Conservation (phyloP, 352 stramenopile genomes). For the Pythium pyrilobum region DNA sequence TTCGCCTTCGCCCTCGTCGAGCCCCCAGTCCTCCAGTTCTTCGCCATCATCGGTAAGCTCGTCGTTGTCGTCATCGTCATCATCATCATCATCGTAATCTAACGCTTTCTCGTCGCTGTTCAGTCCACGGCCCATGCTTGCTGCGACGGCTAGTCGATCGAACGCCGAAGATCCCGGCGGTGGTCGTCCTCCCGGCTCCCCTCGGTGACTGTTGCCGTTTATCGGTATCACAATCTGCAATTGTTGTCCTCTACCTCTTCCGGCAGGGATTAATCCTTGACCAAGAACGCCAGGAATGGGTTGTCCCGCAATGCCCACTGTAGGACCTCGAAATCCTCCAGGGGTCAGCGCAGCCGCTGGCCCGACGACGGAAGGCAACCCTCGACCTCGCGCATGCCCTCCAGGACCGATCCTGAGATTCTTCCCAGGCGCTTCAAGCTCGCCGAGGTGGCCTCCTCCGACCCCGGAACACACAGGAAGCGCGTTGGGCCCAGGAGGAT, state of each 20-base stretch:
- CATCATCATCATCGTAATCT: slow-evolving; percentile 1
- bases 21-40: slow-evolving; percentile 20
- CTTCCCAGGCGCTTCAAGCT: not conserved
- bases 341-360: not conserved
- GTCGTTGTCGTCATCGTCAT: slow-evolving; percentile 20
- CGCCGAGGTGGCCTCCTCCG: not conserved
- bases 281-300: not conserved
- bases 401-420: not conserved
- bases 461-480: not conserved
- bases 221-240: slow-evolving; percentile 12
- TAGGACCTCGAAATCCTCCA: slow-evolving; percentile 7
- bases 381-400: slow-evolving; percentile 3
- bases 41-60: slow-evolving; percentile 15
- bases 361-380: not conserved
- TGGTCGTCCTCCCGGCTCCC: not conserved
- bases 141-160: too few relatives aligned
- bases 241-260: slow-evolving; percentile 7
- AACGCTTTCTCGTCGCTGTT: not conserved
- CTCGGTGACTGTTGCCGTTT: not conserved
- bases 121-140: too few relatives aligned
- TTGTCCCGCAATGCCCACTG: not conserved
- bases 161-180: too few relatives aligned
- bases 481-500: not conserved
- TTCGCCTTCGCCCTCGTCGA: not conserved
- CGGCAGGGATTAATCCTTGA: slow-evolving; percentile 1